Evolutionary conservation across 1,284 basidiomycete species (phyloP), one percentile per base, ranked within the genome.

Genomic region (Phlebopus sp.): DNA sequence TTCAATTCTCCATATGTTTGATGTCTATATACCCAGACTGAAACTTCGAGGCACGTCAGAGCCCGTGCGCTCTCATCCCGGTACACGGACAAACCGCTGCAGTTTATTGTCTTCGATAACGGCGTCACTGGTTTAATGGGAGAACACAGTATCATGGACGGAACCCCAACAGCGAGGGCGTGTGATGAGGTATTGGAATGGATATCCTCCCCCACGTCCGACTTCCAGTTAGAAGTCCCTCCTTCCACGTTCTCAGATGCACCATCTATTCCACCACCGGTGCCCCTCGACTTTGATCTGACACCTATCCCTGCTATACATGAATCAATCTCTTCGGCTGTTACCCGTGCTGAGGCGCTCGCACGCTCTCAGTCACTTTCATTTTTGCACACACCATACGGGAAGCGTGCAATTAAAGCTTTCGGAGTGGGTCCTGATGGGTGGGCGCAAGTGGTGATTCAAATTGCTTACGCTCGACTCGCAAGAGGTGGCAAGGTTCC

Each of bases 91-190:
- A 93, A 92, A 66, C 90, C 90, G 7, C 70, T 86, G 45, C 85
- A 95, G 66, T 86, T 92, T 65, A 74, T 92, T 51, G 78, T 92
- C 7, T 89, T 80, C 57, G 86, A 91, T 62, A 91, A 93, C 59
- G 81, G 77, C 18, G 74, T 79, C 51, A 84, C 90, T 1, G 93
- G 92, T 4, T 72, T 92, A 57, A 86, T 94, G 79, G 93, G 93
- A 46, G 93, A 96, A 68, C 92, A 96, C 68, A 91, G 89, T 14
- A 78, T 90, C 56, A 94, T 94, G 90, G 92, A 94, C 60, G 92
- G 92, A 37, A 82, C 81, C 31, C 81, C 84, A 5, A 84, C 80
- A 8, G 73, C 78, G 9, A 72, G 80, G 25, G 46, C 80, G 50
- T 79, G 78, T 59, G 76, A 93, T 62, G 82, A 84, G 39, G 72